These are phyloP conservation scores for Trichoderma breve DNA, from an alignment of 2,329 filamentous ascomycete genomes.

Conservation along the genomic window DNA sequence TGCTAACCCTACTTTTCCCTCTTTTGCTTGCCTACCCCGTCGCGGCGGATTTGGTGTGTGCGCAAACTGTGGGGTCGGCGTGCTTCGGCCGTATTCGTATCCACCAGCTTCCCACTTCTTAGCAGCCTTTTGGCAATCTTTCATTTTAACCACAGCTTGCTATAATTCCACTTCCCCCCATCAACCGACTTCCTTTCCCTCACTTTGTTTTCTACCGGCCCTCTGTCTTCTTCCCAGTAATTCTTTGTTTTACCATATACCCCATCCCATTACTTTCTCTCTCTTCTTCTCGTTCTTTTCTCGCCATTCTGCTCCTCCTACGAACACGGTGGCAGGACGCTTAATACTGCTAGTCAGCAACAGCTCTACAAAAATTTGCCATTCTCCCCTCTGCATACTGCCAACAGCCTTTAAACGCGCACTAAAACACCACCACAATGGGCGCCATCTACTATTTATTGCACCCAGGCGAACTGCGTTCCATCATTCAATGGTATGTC, in stretches of 20 bases:
- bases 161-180: slow-evolving; percentile 14
- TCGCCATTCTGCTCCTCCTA: not conserved
- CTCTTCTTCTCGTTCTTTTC: not conserved
- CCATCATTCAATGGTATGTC: slow-evolving; percentile 83
- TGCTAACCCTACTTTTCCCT: slow-evolving; percentile 2
- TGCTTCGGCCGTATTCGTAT: slow-evolving; percentile 15
- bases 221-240: slow-evolving; percentile 5
- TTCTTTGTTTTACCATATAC: slow-evolving; percentile 1
- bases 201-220: not conserved
- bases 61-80: not conserved
- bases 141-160: slow-evolving; percentile 12
- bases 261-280: not conserved
- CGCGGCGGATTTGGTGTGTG: not conserved
- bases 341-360: not conserved
- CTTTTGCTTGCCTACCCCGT: not conserved
- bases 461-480: slow-evolving; percentile 74
- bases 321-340: slow-evolving; percentile 1
- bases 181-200: not conserved
- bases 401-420: not conserved
- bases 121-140: slow-evolving; percentile 3
- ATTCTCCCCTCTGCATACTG: not conserved
- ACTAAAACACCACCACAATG: slow-evolving; percentile 46
- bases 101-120: slow-evolving; percentile 12
- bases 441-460: slow-evolving; percentile 67
- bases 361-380: slow-evolving; percentile 4